phyloP scores from a whole-genome alignment of 2,329 filamentous ascomycete genomes.

The Talaromyces sp. region DNA sequence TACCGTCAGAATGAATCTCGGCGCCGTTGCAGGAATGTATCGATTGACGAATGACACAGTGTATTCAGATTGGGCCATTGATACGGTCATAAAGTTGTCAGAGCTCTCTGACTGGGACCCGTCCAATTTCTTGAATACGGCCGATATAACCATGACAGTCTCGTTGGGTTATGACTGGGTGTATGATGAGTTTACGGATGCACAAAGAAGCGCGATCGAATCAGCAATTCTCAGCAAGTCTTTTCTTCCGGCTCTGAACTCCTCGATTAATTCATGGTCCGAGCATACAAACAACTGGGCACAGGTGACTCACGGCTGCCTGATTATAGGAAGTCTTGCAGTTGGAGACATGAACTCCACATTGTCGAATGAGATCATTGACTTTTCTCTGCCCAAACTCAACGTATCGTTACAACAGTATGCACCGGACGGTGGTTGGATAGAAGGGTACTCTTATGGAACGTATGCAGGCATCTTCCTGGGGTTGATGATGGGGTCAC shows the following conservation, averaged over 20 bases:
- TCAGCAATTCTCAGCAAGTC: not conserved
- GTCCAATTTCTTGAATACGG: not conserved
- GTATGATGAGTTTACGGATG: not conserved
- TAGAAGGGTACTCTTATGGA: not conserved
- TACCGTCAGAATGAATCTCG: not conserved
- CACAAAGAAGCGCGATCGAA: not conserved
- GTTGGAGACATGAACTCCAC: not conserved
- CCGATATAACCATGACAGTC: not conserved
- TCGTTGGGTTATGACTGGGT: not conserved
- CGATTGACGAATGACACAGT: not conserved
- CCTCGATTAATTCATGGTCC: not conserved
- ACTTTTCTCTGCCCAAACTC: not conserved
- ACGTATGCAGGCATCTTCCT: not conserved
- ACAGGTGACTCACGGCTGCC: not conserved
- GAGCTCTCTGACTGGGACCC: not conserved
- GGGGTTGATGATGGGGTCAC: not conserved
- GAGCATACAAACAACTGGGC: not conserved
- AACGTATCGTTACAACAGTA: not conserved
- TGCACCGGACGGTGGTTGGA: not conserved
- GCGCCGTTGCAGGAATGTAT: not conserved
- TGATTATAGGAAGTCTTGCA: not conserved
- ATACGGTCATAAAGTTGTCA: not conserved
- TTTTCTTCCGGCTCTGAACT: not conserved
- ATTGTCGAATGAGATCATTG: not conserved
- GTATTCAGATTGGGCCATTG: not conserved